phyloP scores from a whole-genome alignment of 192 early-diverging fungal genomes.

The Backusella morwellensis region DNA sequence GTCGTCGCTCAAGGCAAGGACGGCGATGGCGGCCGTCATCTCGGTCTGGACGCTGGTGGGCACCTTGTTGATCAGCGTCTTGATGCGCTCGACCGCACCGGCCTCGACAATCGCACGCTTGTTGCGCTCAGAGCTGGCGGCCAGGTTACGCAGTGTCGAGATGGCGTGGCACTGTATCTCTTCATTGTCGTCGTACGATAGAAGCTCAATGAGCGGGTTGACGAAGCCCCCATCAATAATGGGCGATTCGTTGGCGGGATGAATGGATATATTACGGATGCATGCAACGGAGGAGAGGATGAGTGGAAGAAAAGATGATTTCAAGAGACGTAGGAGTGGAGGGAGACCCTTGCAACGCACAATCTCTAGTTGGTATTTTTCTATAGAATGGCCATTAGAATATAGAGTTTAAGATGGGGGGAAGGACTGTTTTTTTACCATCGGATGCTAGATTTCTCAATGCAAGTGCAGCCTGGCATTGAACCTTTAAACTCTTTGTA shows the following conservation, averaged over 20 bases:
- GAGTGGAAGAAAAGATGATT: constrained; percentile 73
- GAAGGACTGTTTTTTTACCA: constrained; percentile 39
- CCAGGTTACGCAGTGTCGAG: constrained; percentile 80
- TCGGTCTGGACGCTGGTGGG: constrained; percentile 69
- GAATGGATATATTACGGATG: constrained; percentile 88
- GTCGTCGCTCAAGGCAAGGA: constrained; percentile 76
- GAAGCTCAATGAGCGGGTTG: constrained; percentile 59
- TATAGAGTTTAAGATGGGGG: background rate
- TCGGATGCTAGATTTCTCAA: constrained; percentile 85
- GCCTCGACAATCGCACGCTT: constrained; percentile 71
- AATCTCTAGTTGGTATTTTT: constrained; percentile 85
- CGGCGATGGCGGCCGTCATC: constrained; percentile 82
- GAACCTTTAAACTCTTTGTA: constrained; percentile 76
- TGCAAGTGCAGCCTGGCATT: constrained; percentile 86
- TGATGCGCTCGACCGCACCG: constrained; percentile 75
- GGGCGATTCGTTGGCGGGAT: constrained; percentile 79
- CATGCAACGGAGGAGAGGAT: constrained; percentile 85
- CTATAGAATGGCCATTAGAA: constrained; percentile 34
- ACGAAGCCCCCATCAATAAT: constrained; percentile 81
- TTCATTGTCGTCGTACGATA: constrained; percentile 68
- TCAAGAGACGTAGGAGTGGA: constrained; percentile 68
- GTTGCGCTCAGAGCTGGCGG: constrained; percentile 74
- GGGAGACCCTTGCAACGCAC: constrained; percentile 73
- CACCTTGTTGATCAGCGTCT: constrained; percentile 50
- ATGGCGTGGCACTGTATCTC: constrained; percentile 89